Evolutionary conservation across 2,329 filamentous ascomycete species (phyloP).

Genomic region (Cordyceps sp.): DNA sequence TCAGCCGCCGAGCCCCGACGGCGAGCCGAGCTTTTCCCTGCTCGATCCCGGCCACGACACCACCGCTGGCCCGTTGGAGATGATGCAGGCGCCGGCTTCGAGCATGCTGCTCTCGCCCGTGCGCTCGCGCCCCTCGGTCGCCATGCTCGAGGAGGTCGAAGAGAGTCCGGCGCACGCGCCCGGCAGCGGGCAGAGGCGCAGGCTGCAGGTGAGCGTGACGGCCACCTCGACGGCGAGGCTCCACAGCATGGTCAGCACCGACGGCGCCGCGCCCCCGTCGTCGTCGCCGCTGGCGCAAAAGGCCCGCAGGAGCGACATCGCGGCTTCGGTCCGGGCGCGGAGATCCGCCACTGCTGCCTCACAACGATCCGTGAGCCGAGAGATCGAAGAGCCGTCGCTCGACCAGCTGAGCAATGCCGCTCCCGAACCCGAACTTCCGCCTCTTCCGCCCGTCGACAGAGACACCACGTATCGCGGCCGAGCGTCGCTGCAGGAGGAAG

Average conservation of each 20-base stretch:
- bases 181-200: slow-evolving; percentile 34
- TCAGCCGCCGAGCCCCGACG: too few species aligned
- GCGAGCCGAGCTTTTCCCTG: too few species aligned
- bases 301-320: slow-evolving; percentile 17
- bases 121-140: slow-evolving; percentile 3
- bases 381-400: slow-evolving; percentile 17
- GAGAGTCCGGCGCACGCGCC: slow-evolving; percentile 37
- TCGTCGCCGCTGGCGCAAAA: slow-evolving; percentile 28
- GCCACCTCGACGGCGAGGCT: slow-evolving; percentile 25
- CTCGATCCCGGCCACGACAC: too few species aligned
- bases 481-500: slow-evolving; percentile 3
- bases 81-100: too few species aligned
- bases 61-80: too few species aligned
- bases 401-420: slow-evolving; percentile 6
- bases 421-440: slow-evolving; percentile 1
- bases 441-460: neutral
- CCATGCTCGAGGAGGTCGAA: slow-evolving; percentile 8
- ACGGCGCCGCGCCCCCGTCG: slow-evolving; percentile 12
- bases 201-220: slow-evolving; percentile 17
- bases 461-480: neutral
- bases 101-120: slow-evolving; percentile 2
- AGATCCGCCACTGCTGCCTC: slow-evolving; percentile 3
- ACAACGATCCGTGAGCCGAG: slow-evolving; percentile 5
- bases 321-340: slow-evolving; percentile 14
- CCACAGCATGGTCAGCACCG: slow-evolving; percentile 19